These are phyloP conservation scores for Arthonia radiata DNA, from an alignment of 495 filamentous ascomycete species.

Conservation along the genomic window DNA sequence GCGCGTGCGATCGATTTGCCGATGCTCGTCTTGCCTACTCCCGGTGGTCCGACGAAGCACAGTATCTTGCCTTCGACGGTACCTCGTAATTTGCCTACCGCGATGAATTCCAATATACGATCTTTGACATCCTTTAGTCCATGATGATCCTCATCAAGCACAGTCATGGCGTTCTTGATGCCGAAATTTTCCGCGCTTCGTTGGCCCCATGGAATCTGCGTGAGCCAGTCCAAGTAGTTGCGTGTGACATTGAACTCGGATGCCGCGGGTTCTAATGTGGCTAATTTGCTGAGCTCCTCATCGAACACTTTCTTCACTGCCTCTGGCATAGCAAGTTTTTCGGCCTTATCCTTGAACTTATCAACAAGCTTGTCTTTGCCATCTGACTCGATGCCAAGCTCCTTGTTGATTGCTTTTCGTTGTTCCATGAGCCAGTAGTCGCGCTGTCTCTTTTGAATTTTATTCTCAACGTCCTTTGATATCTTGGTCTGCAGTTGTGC, in stretches of 20 bases:
- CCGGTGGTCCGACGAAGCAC: constrained; percentile 89
- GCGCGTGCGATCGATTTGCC: constrained; percentile 94
- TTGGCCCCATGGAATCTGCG: constrained; percentile 93
- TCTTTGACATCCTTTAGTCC: constrained; percentile 97
- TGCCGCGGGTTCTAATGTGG: constrained; percentile 78
- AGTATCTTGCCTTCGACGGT: constrained; percentile 98
- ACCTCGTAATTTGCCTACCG: constrained; percentile 87
- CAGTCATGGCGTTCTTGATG: constrained; percentile 67
- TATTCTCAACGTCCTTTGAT: constrained; percentile 88
- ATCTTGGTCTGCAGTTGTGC: constrained; percentile 94
- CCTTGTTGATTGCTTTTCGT: constrained; percentile 94
- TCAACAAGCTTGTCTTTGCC: constrained; percentile 96
- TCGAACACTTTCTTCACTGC: constrained; percentile 93
- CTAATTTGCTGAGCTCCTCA: constrained; percentile 90
- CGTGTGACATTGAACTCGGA: constrained; percentile 98
- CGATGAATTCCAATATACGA: constrained; percentile 95
- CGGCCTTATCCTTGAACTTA: constrained; percentile 86
- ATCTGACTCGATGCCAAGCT: constrained; percentile 88
- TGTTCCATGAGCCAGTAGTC: constrained; percentile 99
- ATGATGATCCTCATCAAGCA: constrained; percentile 93
- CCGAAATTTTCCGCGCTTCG: constrained; percentile 91
- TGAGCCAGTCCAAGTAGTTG: constrained; percentile 97
- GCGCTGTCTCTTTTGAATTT: constrained; percentile 91
- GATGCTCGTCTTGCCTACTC: constrained; percentile 95
- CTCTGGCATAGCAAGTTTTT: constrained; percentile 89